These are phyloP conservation scores for Amanita pseudoporphyria DNA, from an alignment of 768 basidiomycete species.

Conservation along the genomic window DNA sequence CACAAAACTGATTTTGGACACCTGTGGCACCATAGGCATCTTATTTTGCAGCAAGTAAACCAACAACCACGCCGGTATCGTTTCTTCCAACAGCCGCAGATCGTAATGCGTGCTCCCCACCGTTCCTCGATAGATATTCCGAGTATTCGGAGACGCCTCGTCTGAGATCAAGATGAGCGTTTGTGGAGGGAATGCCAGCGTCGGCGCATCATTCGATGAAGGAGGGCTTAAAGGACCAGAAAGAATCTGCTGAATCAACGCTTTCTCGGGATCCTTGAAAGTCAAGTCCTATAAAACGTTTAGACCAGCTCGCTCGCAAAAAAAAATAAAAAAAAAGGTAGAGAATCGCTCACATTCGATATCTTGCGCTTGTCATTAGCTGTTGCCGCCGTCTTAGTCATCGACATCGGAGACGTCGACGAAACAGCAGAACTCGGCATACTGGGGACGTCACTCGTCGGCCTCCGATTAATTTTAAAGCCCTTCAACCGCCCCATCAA, in stretches of 20 bases:
- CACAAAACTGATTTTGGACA: constrained; percentile 81
- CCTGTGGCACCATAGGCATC: constrained; percentile 35
- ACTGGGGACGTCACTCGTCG: constrained; percentile 23
- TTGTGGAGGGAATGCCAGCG: constrained; percentile 44
- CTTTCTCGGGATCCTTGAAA: constrained; percentile 24
- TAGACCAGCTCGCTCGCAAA: not conserved
- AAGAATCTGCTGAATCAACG: constrained; percentile 46
- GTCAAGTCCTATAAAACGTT: constrained; percentile 10
- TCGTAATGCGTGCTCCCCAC: constrained; percentile 42
- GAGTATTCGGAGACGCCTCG: constrained; percentile 68
- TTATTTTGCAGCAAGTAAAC: constrained; percentile 76
- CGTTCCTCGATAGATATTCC: constrained; percentile 65
- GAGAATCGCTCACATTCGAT: constrained; percentile 18
- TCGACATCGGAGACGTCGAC: not conserved
- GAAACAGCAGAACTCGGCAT: constrained; percentile 10
- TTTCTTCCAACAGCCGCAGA: constrained; percentile 49
- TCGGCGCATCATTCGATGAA: constrained; percentile 61
- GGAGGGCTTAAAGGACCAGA: constrained; percentile 57
- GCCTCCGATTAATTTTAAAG: constrained; percentile 45
- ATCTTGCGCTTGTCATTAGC: constrained; percentile 1
- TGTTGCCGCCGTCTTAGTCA: not conserved
- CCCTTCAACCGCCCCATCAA: constrained; percentile 76
- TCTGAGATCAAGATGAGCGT: constrained; percentile 74
- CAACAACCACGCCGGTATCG: constrained; percentile 80
- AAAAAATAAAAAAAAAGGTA: not conserved